Conservation (phyloP, 2,329 filamentous ascomycete genomes). For the Phyllosticta capitalensis region DNA sequence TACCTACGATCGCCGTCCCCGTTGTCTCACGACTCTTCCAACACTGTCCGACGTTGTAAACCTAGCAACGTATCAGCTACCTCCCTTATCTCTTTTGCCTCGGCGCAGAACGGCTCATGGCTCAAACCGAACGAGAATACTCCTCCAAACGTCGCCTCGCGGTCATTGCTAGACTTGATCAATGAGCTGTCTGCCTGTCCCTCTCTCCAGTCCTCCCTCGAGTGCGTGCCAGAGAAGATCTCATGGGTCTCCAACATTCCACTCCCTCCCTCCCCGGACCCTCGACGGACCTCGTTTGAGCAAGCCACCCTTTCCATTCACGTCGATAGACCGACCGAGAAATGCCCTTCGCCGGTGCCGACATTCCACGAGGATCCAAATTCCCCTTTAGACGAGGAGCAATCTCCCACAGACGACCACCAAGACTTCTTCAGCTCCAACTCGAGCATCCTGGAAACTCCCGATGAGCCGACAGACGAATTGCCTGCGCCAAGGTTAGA, state of each 20-base stretch:
- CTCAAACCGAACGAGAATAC: constrained; percentile 23
- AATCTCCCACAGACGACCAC: background rate
- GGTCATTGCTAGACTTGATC: constrained; percentile 25
- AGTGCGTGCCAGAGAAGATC: constrained; percentile 4
- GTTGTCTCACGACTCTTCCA: constrained; percentile 11
- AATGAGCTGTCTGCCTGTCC: constrained; percentile 14
- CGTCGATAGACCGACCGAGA: background rate
- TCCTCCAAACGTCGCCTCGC: constrained; percentile 21
- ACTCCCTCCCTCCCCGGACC: constrained; percentile 9
- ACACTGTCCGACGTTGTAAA: constrained; percentile 11
- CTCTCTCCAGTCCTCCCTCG: background rate
- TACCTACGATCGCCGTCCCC: constrained; percentile 27
- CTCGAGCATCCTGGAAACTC: background rate
- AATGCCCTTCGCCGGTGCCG: background rate
- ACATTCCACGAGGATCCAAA: constrained; percentile 1
- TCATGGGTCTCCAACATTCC: constrained; percentile 5
- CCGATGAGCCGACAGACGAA: background rate
- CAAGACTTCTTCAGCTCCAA: background rate
- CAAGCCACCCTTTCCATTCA: constrained; percentile 5
- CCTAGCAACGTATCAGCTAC: constrained; percentile 21
- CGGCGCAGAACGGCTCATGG: constrained; percentile 19
- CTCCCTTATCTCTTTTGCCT: constrained; percentile 24
- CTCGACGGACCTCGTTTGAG: constrained; percentile 2
- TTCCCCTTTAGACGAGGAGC: background rate
- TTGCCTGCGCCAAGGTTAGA: background rate